Evolutionary conservation across 257 asterid species (phyloP).

Genomic region (Solanum virginianum): DNA sequence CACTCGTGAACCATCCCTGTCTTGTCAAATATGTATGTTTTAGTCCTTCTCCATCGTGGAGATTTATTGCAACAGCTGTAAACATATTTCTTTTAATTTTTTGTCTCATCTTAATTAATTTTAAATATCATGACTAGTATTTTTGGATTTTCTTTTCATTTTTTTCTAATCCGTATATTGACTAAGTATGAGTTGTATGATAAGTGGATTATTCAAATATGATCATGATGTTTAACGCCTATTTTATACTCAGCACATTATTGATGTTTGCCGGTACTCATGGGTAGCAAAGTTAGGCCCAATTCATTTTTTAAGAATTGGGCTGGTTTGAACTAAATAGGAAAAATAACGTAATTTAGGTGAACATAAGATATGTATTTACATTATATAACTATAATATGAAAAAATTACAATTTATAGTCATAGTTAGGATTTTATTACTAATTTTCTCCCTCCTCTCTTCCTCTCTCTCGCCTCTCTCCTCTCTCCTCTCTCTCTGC

Average conservation of each 20-base stretch:
- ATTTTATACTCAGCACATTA: no score
- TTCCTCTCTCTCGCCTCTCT: no score
- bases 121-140: not conserved
- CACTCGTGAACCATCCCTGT: not conserved
- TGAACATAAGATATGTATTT: no score
- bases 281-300: not conserved
- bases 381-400: no score
- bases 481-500: no score
- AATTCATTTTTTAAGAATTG: not conserved
- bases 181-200: not conserved
- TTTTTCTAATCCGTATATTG: not conserved
- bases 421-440: no score
- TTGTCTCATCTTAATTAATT: not conserved
- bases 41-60: not conserved
- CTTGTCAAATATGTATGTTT: not conserved
- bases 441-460: no score
- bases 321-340: not conserved
- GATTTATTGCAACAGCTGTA: not conserved
- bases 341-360: no score
- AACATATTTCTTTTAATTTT: not conserved
- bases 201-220: not conserved
- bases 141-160: not conserved
- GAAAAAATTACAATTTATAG: no score
- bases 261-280: not conserved
- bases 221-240: not conserved